A percentile compares a stretch with the other conserved stretches of the same genome.
These are phyloP conservation scores for Fraxinus quadrangulata DNA, from an alignment of 257 asterid genomes.

Conservation along the genomic window DNA sequence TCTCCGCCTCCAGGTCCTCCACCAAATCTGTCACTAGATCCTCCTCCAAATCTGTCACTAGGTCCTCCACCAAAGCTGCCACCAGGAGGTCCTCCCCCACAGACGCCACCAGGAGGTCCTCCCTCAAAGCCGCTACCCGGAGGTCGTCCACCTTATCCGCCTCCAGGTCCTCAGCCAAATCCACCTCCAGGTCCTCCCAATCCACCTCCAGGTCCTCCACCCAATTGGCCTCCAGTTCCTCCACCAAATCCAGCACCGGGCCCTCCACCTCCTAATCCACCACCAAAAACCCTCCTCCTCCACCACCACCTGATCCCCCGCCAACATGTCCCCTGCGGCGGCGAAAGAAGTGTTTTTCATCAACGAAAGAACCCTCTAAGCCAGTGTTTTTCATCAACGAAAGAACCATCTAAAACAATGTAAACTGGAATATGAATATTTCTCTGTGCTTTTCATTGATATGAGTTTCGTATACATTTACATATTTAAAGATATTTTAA, in stretches of 20 bases:
- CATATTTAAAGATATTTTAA: too few relatives aligned
- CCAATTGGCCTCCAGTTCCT: neutral
- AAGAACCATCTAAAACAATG: too few relatives aligned
- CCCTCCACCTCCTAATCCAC: neutral
- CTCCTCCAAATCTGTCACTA: neutral
- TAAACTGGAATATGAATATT: too few relatives aligned
- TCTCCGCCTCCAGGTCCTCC: neutral
- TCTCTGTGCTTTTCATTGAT: too few relatives aligned
- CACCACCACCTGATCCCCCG: neutral
- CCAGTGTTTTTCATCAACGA: neutral
- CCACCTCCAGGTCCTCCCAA: neutral
- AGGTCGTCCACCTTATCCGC: neutral
- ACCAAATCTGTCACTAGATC: neutral
- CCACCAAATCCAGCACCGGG: neutral
- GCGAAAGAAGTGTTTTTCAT: neutral
- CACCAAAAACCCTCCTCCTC: neutral
- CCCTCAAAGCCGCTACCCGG: neutral
- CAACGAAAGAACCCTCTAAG: conserved; percentile 2
- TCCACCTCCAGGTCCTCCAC: neutral
- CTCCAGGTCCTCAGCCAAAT: neutral
- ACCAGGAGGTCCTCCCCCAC: neutral
- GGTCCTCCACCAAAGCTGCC: neutral
- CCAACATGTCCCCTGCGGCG: neutral
- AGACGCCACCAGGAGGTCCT: too few relatives aligned
- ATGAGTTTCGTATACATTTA: too few relatives aligned